phyloP scores from a whole-genome alignment of 202 grass and related monocot species.

The Zizania palustris region DNA sequence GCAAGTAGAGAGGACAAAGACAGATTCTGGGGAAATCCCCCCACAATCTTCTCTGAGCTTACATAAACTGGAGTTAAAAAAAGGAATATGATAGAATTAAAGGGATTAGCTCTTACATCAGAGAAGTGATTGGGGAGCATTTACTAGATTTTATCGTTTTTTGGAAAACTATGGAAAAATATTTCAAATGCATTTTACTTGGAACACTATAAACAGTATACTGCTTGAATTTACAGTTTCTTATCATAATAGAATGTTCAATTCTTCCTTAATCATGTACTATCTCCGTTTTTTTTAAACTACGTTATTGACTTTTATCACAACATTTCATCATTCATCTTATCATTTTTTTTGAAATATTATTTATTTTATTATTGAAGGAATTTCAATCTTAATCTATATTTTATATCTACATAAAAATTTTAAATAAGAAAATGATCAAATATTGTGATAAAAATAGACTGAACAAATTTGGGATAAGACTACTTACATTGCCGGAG shows the following conservation, averaged over 20 bases:
- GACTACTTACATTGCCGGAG: constrained; percentile 48
- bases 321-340: too few relatives aligned
- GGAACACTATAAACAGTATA: neutral
- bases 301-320: too few relatives aligned
- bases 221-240: neutral
- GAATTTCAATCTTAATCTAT: too few relatives aligned
- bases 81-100: neutral
- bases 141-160: neutral
- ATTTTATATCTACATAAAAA: too few relatives aligned
- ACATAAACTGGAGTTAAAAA: neutral
- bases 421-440: too few relatives aligned
- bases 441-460: too few relatives aligned
- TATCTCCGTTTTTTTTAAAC: too few relatives aligned
- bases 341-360: too few relatives aligned
- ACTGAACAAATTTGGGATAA: too few relatives aligned
- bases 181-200: too few relatives aligned
- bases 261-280: neutral
- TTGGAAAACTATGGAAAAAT: neutral
- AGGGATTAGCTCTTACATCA: neutral
- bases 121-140: too few relatives aligned
- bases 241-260: neutral
- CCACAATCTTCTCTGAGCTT: neutral
- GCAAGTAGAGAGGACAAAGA: neutral
- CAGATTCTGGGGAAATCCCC: neutral
- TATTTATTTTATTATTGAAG: too few relatives aligned